phyloP scores from a whole-genome alignment of 106 monocot genomes.

The Dendrobium officinale region DNA sequence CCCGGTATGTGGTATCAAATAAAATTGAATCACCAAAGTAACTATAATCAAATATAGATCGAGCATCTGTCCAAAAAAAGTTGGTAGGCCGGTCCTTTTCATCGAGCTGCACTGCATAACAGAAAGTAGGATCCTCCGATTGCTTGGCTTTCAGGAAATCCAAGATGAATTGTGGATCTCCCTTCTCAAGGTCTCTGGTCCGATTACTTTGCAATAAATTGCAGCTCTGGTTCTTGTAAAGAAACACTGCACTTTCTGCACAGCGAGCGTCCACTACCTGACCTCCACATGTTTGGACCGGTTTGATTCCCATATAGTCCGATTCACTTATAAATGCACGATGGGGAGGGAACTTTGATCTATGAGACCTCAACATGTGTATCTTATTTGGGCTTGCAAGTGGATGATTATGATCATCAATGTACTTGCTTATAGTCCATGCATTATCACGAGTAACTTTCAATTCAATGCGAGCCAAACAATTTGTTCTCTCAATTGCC shows the following conservation, averaged over 20 bases:
- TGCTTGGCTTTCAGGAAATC: constrained; percentile 58
- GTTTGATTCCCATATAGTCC: constrained; percentile 30
- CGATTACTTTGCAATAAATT: constrained; percentile 28
- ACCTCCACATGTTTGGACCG: constrained; percentile 6
- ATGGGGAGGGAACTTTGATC: constrained; percentile 25
- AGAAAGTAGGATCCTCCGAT: constrained; percentile 56
- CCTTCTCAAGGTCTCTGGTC: constrained; percentile 41
- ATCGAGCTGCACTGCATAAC: constrained; percentile 61
- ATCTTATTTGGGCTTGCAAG: constrained; percentile 33
- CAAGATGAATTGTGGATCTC: constrained; percentile 49
- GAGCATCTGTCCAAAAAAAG: constrained; percentile 65
- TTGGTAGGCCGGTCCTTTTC: constrained; percentile 48
- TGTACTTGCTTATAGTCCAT: constrained; percentile 37
- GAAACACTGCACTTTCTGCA: constrained; percentile 13
- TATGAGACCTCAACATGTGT: constrained; percentile 57
- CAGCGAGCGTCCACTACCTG: not conserved
- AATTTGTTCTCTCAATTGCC: constrained; percentile 59
- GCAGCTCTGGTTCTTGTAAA: constrained; percentile 25
- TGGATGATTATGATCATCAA: constrained; percentile 61
- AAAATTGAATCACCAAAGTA: constrained; percentile 58
- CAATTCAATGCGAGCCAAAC: constrained; percentile 52
- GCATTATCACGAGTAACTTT: constrained; percentile 36
- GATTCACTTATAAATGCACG: constrained; percentile 24
- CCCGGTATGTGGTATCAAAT: constrained; percentile 50
- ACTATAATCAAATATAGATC: constrained; percentile 42